A percentile compares a stretch with the other conserved stretches of the same genome.
phyloP scores from a whole-genome alignment of 768 basidiomycete species.

The Chiua virens region DNA sequence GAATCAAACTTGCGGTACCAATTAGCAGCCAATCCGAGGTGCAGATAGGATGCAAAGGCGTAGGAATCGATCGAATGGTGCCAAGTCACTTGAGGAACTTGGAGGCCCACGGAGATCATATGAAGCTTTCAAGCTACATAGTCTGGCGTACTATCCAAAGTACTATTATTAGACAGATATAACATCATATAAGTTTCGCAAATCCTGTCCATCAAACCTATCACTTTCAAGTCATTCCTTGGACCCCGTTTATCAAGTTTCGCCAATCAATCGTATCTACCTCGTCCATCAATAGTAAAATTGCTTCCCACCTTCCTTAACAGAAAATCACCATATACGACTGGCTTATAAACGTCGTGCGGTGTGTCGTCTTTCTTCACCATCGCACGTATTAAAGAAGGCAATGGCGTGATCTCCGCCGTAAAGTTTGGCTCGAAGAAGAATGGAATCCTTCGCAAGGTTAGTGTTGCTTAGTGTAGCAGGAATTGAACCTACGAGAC shows the following conservation, averaged over 20 bases:
- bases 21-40: too few species aligned
- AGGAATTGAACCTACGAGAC: constrained; percentile 58
- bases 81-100: too few species aligned
- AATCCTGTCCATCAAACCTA: too few species aligned
- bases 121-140: too few species aligned
- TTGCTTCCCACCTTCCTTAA: constrained; percentile 70
- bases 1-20: too few species aligned
- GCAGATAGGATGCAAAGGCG: too few species aligned
- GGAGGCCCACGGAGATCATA: too few species aligned
- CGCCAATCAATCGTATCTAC: constrained; percentile 28
- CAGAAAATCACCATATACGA: constrained; percentile 81
- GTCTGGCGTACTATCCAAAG: too few species aligned
- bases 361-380: constrained; percentile 11
- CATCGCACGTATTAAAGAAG: constrained; percentile 50
- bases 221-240: too few species aligned
- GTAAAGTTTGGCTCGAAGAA: constrained; percentile 93
- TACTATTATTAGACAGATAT: too few species aligned
- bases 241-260: neutral
- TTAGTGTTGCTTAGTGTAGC: constrained; percentile 1
- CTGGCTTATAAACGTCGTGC: constrained; percentile 41
- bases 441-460: constrained; percentile 68
- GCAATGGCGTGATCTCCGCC: constrained; percentile 64
- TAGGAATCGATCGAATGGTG: too few species aligned
- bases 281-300: constrained; percentile 49
- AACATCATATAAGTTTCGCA: too few species aligned